phyloP scores from a whole-genome alignment of 75 land plant species.

The Larix kaempferi region DNA sequence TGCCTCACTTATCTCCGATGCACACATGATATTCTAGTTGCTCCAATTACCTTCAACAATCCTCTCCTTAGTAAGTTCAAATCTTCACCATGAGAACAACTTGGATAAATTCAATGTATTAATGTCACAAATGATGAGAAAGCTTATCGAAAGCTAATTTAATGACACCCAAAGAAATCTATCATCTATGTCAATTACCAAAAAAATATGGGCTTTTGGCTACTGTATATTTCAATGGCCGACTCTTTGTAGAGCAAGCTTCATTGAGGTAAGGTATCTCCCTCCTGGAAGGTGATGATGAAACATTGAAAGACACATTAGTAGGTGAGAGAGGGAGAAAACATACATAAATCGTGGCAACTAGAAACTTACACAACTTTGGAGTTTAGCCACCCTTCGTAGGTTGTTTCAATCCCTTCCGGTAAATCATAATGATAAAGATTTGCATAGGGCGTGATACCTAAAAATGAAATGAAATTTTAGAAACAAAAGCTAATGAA shows the following conservation, averaged over 20 bases:
- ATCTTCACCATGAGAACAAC: slow-evolving; percentile 1
- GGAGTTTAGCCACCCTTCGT: slow-evolving; percentile 49
- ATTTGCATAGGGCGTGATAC: slow-evolving; percentile 84
- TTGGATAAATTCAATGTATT: neutral
- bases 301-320: neutral
- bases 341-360: neutral
- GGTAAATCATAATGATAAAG: slow-evolving; percentile 81
- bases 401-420: slow-evolving; percentile 47
- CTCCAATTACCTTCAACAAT: neutral
- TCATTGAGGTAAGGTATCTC: neutral
- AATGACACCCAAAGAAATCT: neutral
- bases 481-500: neutral
- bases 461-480: slow-evolving; percentile 19
- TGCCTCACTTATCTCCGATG: neutral
- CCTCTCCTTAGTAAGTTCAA: neutral
- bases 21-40: neutral
- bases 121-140: neutral
- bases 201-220: neutral
- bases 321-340: neutral
- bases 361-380: no score
- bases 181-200: neutral
- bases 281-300: neutral
- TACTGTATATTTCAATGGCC: neutral
- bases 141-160: neutral
- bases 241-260: neutral